Evolutionary conservation across 108 stramenopile species (phyloP), one percentile per base, ranked within the genome.

Genomic region (Heterococcus sp.): DNA sequence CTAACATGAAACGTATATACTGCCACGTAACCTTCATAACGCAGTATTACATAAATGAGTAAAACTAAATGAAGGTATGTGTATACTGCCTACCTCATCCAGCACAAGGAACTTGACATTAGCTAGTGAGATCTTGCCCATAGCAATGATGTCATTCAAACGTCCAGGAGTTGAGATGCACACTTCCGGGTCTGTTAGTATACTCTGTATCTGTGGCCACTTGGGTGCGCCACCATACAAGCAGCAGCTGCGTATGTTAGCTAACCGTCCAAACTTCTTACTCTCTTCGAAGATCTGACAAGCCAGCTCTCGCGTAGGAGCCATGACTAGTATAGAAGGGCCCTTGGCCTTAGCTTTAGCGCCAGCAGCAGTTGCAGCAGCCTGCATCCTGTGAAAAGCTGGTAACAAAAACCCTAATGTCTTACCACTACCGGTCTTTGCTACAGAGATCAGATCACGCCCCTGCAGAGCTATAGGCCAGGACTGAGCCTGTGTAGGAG

Each of bases 401-500:
- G 99, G 99, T 31, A 99, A 85, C 76, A 99, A 78, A 89, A 99
- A 99, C n/a, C 96, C 95, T 32, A 96, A 40, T 0, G 95, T 96
- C 89, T 96, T 98, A 14, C 97, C 98, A 67, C 89, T 89, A 27
- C 99, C 99, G 0, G 99, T 99, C 33, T 93, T 92, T 29, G 89
- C 88, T 65, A 98, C 91, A 32, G 97, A 97, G 34, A 99, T 96
- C 91, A 97, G 95, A 85, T 99, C 97, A 46, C 92, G 90, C 32
- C 97, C 97, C 71, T 92, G 89, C 40, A 98, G 77, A 0, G 97
- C 99, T 94, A 98, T 97, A n/a, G 99, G 99, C 97, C 97, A 98
- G 26, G 97, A 97, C 80, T 98, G 97, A 33, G 90, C 88, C 92
- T 99, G 99, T 72, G 98, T 98, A 2, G 99, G 96, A 37, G 99